These are phyloP conservation scores for Trypanosoma scelopori DNA, from an alignment of 208 protist species.

Conservation along the genomic window DNA sequence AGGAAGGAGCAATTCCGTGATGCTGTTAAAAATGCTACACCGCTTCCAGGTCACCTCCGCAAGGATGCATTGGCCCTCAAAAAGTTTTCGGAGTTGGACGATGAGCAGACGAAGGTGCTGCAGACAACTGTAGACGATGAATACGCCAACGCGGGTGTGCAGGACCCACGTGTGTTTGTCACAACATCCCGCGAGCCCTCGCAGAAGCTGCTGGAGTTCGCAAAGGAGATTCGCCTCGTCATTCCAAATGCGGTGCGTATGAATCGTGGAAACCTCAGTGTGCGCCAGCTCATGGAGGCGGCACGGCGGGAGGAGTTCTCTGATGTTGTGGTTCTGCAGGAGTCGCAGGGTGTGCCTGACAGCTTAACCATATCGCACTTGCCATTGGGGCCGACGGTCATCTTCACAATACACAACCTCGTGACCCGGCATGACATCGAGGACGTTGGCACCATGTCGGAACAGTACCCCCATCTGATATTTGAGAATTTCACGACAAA, in stretches of 20 bases:
- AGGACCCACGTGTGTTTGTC: constrained; percentile 98
- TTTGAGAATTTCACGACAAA: constrained; percentile 98
- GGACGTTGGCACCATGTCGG: constrained; percentile 86
- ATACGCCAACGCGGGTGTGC: constrained; percentile 94
- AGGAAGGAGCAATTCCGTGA: constrained; percentile 85
- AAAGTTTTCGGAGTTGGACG: constrained; percentile 89
- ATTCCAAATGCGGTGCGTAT: constrained; percentile 98
- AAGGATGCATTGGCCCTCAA: constrained; percentile 85
- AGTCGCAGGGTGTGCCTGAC: constrained; percentile 97
- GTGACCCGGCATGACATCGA: constrained; percentile 98
- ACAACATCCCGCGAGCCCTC: constrained; percentile 98
- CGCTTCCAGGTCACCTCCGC: constrained; percentile 81
- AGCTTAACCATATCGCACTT: constrained; percentile 98
- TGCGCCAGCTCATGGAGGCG: constrained; percentile 95
- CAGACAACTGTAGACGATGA: constrained; percentile 95
- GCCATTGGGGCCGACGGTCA: constrained; percentile 98
- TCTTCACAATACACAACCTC: constrained; percentile 97
- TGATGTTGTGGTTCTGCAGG: constrained; percentile 99
- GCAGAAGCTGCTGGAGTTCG: constrained; percentile 96
- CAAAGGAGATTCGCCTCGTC: constrained; percentile 98
- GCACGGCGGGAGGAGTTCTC: constrained; percentile 94
- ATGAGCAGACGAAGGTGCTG: constrained; percentile 65
- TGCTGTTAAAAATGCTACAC: constrained; percentile 71
- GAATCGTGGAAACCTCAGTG: constrained; percentile 96
- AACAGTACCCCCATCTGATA: constrained; percentile 98